Conservation (phyloP, 2,329 filamentous ascomycete species). For the Alternaria solani region DNA sequence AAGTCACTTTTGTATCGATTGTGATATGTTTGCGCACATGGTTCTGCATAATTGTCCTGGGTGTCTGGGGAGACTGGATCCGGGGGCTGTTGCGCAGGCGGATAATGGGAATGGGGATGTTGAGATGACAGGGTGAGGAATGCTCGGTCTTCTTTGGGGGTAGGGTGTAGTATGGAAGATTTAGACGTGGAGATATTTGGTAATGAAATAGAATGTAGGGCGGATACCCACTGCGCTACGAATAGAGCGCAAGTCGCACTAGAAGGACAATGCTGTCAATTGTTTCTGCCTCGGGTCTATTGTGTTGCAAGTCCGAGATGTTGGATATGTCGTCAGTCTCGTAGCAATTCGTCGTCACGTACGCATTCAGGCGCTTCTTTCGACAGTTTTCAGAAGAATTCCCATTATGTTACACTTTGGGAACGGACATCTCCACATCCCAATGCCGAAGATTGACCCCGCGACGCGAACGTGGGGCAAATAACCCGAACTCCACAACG, state of each 20-base stretch:
- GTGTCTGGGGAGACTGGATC: slow-evolving; percentile 65
- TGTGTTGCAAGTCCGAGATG: too few relatives aligned
- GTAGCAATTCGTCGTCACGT: not conserved
- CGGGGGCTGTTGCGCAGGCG: slow-evolving; percentile 16
- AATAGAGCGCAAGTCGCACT: not conserved
- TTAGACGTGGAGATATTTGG: not conserved
- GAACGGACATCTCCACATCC: slow-evolving; percentile 1
- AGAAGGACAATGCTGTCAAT: not conserved
- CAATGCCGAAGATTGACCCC: slow-evolving; percentile 20
- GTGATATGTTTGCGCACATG: slow-evolving; percentile 94
- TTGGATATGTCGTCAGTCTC: too few relatives aligned
- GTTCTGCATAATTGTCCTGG: slow-evolving; percentile 95
- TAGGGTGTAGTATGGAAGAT: not conserved
- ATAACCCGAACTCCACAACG: slow-evolving; percentile 3
- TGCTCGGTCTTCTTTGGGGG: not conserved
- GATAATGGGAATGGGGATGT: slow-evolving; percentile 38
- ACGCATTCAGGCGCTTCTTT: not conserved
- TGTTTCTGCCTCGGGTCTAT: too few relatives aligned
- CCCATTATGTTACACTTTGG: not conserved
- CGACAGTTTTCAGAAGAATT: not conserved
- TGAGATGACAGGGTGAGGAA: slow-evolving; percentile 34
- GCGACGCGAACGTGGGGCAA: slow-evolving; percentile 16
- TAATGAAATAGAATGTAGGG: not conserved
- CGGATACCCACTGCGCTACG: not conserved
- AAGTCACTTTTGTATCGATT: slow-evolving; percentile 97